A percentile compares a stretch with the other conserved stretches of the same genome.
Conservation (phyloP, 805 yeast species). For the Metschnikowia corniflorae region DNA sequence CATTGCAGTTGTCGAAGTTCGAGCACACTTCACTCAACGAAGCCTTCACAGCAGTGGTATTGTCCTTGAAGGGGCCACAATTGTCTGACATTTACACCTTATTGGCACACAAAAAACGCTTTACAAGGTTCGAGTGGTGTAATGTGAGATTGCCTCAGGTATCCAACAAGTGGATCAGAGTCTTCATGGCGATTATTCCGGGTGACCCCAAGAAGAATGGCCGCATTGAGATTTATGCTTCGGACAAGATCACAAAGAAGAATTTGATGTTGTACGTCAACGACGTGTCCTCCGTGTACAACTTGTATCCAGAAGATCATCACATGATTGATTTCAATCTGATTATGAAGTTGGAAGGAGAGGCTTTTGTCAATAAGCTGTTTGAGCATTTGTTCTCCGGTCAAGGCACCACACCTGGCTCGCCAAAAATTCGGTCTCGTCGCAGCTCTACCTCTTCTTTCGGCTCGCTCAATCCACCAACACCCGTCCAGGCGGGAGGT, state of each 20-base stretch:
- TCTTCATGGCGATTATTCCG: slow-evolving; percentile 49
- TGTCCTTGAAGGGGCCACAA: slow-evolving; percentile 54
- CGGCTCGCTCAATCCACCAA: slow-evolving; percentile 15
- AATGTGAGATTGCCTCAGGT: slow-evolving; percentile 57
- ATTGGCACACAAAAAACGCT: slow-evolving; percentile 46
- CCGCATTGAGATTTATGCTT: slow-evolving; percentile 49
- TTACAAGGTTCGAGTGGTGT: slow-evolving; percentile 56
- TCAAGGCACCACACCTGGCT: slow-evolving; percentile 1
- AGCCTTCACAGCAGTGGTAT: slow-evolving; percentile 60
- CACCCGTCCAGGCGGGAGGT: slow-evolving; percentile 7
- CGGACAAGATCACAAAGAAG: slow-evolving; percentile 48
- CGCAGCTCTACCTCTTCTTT: slow-evolving; percentile 20
- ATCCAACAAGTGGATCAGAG: slow-evolving; percentile 56
- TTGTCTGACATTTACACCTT: slow-evolving; percentile 58
- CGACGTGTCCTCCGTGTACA: slow-evolving; percentile 43
- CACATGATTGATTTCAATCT: slow-evolving; percentile 56
- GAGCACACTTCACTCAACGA: slow-evolving; percentile 57
- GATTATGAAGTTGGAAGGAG: slow-evolving; percentile 53
- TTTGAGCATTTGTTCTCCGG: slow-evolving; percentile 32
- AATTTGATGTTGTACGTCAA: slow-evolving; percentile 49
- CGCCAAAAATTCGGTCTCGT: slow-evolving; percentile 18
- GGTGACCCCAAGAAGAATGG: slow-evolving; percentile 45
- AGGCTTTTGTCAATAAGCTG: slow-evolving; percentile 44
- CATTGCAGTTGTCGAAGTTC: slow-evolving; percentile 51
- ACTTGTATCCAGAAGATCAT: slow-evolving; percentile 58